Conservation (phyloP, 768 basidiomycete species). For the Pisolithus orientalis region DNA sequence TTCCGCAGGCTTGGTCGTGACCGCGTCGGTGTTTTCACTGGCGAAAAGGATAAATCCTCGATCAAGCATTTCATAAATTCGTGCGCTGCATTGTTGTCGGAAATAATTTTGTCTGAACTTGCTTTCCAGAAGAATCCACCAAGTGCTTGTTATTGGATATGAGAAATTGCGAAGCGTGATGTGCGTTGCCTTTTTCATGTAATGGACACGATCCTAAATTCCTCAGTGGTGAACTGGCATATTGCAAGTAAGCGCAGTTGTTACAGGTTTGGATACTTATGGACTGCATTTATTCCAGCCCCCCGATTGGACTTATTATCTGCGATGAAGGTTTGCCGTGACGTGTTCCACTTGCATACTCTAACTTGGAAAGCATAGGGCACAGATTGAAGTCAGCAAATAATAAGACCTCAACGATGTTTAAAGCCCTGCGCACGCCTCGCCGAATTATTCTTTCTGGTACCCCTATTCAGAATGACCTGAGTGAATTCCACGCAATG, state of each 20-base stretch:
- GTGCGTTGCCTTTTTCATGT: conserved; percentile 37
- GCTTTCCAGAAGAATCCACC: conserved; percentile 54
- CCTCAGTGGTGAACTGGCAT: conserved; percentile 47
- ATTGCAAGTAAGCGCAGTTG: conserved; percentile 49
- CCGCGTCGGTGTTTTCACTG: conserved; percentile 51
- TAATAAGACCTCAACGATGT: conserved; percentile 85
- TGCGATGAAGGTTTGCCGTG: conserved; percentile 79
- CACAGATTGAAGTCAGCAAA: conserved; percentile 90
- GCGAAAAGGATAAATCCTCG: conserved; percentile 48
- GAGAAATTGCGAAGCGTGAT: conserved; percentile 81
- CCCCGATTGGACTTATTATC: conserved; percentile 87
- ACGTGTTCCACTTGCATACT: background rate
- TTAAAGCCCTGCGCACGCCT: conserved; percentile 68
- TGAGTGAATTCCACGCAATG: conserved; percentile 96
- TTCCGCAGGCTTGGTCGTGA: conserved; percentile 47
- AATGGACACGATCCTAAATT: conserved; percentile 1
- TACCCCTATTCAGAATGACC: conserved; percentile 95
- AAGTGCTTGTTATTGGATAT: conserved; percentile 92
- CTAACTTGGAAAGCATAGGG: conserved; percentile 36
- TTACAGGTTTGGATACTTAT: background rate
- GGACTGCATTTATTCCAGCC: conserved; percentile 37
- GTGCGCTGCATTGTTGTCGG: conserved; percentile 34
- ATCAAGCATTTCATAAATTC: conserved; percentile 72
- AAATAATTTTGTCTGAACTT: background rate
- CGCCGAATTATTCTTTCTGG: conserved; percentile 88